Conservation (phyloP, 2,329 filamentous ascomycete genomes). For the Chaetomiaceae sp. region DNA sequence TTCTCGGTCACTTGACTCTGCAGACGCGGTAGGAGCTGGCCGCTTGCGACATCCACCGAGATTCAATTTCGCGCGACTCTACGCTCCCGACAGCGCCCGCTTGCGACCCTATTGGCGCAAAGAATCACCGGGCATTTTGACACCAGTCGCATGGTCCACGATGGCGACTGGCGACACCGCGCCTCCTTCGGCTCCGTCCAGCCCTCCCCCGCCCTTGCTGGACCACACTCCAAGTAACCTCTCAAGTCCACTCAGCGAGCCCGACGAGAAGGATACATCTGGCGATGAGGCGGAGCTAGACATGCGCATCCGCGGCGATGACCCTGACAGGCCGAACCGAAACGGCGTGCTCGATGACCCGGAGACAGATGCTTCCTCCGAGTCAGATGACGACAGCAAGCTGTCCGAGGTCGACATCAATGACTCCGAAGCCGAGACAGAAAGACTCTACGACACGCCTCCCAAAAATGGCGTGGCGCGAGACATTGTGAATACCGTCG, state of each 20-base stretch:
- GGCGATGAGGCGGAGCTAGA: conserved; percentile 55
- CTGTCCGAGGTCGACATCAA: conserved; percentile 53
- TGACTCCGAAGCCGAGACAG: conserved; percentile 85
- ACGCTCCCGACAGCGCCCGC: conserved; percentile 10
- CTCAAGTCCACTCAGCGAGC: conserved; percentile 89
- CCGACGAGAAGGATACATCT: conserved; percentile 71
- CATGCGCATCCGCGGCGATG: conserved; percentile 21
- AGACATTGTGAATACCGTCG: conserved; percentile 40
- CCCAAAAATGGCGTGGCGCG: conserved; percentile 42
- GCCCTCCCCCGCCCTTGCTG: conserved; percentile 41
- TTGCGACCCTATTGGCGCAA: conserved; percentile 12
- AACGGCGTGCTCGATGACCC: conserved; percentile 21
- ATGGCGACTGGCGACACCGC: conserved; percentile 49
- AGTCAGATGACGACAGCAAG: conserved; percentile 35
- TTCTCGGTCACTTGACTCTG: conserved; percentile 9
- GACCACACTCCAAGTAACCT: conserved; percentile 61
- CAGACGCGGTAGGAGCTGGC: conserved; percentile 12
- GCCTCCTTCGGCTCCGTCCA: conserved; percentile 43
- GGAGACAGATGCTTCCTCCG: conserved; percentile 21
- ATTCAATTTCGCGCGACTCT: conserved; percentile 21
- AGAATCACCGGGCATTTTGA: not conserved
- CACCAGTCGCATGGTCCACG: conserved; percentile 21
- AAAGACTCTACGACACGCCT: conserved; percentile 86
- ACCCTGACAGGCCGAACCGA: conserved; percentile 15
- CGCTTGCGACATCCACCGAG: conserved; percentile 11